Base-by-base conservation (phyloP, 1,284 basidiomycete genomes). In the Malassezia obtusa region DNA sequence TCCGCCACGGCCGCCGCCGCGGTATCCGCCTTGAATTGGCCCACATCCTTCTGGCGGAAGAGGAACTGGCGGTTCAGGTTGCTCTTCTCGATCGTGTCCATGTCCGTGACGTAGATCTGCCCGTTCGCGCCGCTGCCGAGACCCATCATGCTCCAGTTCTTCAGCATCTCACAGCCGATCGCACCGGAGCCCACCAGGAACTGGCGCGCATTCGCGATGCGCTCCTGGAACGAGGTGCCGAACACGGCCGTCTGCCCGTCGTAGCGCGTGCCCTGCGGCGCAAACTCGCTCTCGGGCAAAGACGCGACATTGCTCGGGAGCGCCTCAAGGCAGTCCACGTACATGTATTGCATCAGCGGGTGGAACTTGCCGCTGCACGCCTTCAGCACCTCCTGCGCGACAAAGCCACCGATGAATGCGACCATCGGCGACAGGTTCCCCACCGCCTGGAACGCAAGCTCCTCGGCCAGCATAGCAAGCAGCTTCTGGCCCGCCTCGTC, bases 101-200 rank as follows among this genome's bases (percentile, higher is more conserved):
- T 78, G 75, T 99, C 94, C 14, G 94, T 98, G 48, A 99, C 89
- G 69, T 91, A 84, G 58, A 99, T 89, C 50, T 81, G 77, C 21
- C 89, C 94, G 49, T 84, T 78, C 14, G 83, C 79, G 3, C 87
- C 89, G 36, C 85, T 81, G 12, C 83, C 92, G 43, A 99, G 79
- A 62, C 94, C 94, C 82, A 99, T 95, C 89, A 99, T 90, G 67
- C 87, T 86, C 94, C 94, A 99, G 77, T 99, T 99, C 80, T 99
- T 99, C 70, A 99, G 78, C 94, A 98, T 98, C 77, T 99, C 94
- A 73, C 95, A 99, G 22, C 94, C 94, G 74, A 99, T 99, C 40
- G 94, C 94, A 56, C 94, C 94, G 21, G 92, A 85, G 8, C 94
- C 94, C 48, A 99, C 94, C 26, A 99, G 81, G 81, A 99, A 99